These are phyloP conservation scores for Penicillium nucicola DNA, from an alignment of 495 filamentous ascomycete species.

Conservation along the genomic window DNA sequence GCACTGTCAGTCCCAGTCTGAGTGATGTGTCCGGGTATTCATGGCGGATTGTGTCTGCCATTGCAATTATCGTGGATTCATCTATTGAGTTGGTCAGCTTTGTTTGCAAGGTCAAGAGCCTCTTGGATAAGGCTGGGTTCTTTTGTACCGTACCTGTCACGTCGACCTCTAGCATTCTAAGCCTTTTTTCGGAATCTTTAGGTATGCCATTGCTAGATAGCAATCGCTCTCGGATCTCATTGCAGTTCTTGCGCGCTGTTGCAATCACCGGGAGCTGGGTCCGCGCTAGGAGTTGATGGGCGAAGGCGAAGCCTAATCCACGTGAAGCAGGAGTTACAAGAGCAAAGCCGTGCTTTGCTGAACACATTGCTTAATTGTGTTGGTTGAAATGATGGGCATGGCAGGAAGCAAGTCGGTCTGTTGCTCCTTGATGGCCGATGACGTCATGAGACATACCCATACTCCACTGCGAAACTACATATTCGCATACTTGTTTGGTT, in stretches of 20 bases:
- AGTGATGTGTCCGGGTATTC: conserved; percentile 57
- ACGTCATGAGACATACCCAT: background rate
- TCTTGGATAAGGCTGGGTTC: background rate
- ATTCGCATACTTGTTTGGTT: too few species aligned
- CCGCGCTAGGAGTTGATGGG: conserved; percentile 60
- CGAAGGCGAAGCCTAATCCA: conserved; percentile 71
- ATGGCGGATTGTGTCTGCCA: conserved; percentile 32
- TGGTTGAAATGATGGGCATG: background rate
- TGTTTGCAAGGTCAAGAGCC: background rate
- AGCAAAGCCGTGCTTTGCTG: conserved; percentile 19
- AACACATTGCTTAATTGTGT: conserved; percentile 1
- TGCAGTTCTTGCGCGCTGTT: conserved; percentile 60
- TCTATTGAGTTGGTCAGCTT: conserved; percentile 21
- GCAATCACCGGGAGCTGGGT: conserved; percentile 69
- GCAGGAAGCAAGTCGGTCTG: background rate
- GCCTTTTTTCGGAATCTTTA: conserved; percentile 39
- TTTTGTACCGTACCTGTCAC: conserved; percentile 47
- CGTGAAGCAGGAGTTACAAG: conserved; percentile 62
- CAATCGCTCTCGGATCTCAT: conserved; percentile 48
- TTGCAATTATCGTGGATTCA: conserved; percentile 37
- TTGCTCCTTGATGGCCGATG: background rate
- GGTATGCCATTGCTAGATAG: conserved; percentile 41
- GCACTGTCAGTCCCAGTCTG: conserved; percentile 66
- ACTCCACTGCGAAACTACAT: too few species aligned
- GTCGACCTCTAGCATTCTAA: conserved; percentile 57